Base-by-base conservation (phyloP, 768 basidiomycete species). In the Russula compacta region DNA sequence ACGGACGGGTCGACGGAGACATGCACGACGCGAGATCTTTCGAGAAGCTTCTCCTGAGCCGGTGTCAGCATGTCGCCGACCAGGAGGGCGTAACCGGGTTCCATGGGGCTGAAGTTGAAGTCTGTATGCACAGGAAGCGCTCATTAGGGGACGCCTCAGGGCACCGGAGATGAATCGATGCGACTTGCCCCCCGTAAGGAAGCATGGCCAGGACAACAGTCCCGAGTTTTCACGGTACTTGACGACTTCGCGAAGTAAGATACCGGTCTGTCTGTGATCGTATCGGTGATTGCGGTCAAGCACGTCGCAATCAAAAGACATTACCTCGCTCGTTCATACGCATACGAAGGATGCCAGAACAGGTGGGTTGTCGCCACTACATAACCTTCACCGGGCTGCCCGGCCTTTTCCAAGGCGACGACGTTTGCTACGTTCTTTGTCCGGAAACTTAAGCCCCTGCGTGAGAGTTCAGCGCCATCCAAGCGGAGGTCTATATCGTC, bases 261-360 rank as follows among this genome's bases (percentile, higher is more conserved):
- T 83, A 2, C 80, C 83, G 0, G 81, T 80, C 75, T 98, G 95
- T 71, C 93, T 89, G 65, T 52, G 50, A 39, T 9, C 38, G 35
- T 36, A 14, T 49, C 40, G 33, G 33, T 46, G 48, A 33, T 6
- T 51, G 42, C 8, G 9, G 7, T 15, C 39, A 17, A 15, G 32
- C 32, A 43, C 5, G 17, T 7, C 5, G 2, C n/a, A 61, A 29
- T 29, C 24, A 33, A 44, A 29, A 17, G 0, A 12, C 33, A n/a
- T 59, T 66, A 83, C 89, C 89, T 84, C 50, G 83, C 76, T 62
- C 93, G 81, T 73, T 98, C 95, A 69, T 97, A 98, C 0, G 81
- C 81, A 69, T 89, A 91, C 85, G 79, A 81, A 6, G 93, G 93
- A 73, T 95, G 93, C 95, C 95, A 98, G 72, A 97, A 98, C 24